phyloP scores from a whole-genome alignment of 768 basidiomycete species.

The Boletus speciosus region DNA sequence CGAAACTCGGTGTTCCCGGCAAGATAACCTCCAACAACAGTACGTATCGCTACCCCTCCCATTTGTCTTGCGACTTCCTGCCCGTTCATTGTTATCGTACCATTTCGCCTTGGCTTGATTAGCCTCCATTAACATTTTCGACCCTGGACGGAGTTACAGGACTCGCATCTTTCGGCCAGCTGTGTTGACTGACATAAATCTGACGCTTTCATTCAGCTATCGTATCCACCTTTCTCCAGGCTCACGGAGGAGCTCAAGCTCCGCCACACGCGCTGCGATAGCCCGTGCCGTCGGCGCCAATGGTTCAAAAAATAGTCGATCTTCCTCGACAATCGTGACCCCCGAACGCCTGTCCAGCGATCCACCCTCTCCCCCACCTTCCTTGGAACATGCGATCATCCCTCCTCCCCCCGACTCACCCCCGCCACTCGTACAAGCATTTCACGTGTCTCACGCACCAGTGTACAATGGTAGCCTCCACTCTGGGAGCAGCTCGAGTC shows the following conservation, averaged over 20 bases:
- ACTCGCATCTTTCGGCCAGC: neutral
- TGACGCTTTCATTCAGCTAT: slow-evolving; percentile 45
- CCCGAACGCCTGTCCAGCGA: slow-evolving; percentile 27
- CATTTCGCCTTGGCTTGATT: neutral
- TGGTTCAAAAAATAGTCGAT: slow-evolving; percentile 24
- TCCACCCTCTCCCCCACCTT: slow-evolving; percentile 37
- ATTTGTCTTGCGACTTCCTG: neutral
- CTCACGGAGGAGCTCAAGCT: slow-evolving; percentile 60
- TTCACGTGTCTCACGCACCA: slow-evolving; percentile 15
- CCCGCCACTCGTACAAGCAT: slow-evolving; percentile 50
- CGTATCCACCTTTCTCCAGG: slow-evolving; percentile 81
- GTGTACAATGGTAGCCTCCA: slow-evolving; percentile 27
- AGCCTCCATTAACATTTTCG: slow-evolving; percentile 6
- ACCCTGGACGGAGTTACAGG: slow-evolving; percentile 14
- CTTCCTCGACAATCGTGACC: slow-evolving; percentile 22
- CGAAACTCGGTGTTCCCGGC: slow-evolving; percentile 84
- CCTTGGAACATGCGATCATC: slow-evolving; percentile 41
- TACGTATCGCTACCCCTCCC: slow-evolving; percentile 6
- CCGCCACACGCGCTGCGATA: slow-evolving; percentile 55
- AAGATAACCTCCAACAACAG: slow-evolving; percentile 73
- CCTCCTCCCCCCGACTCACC: slow-evolving; percentile 53
- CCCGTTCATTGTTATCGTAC: neutral
- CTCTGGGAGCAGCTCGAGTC: slow-evolving; percentile 36
- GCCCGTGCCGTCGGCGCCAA: slow-evolving; percentile 38
- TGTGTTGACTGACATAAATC: slow-evolving; percentile 6